Evolutionary conservation across 345 rosid genomes (phyloP).

Genomic region (Geranium rotundifolium): DNA sequence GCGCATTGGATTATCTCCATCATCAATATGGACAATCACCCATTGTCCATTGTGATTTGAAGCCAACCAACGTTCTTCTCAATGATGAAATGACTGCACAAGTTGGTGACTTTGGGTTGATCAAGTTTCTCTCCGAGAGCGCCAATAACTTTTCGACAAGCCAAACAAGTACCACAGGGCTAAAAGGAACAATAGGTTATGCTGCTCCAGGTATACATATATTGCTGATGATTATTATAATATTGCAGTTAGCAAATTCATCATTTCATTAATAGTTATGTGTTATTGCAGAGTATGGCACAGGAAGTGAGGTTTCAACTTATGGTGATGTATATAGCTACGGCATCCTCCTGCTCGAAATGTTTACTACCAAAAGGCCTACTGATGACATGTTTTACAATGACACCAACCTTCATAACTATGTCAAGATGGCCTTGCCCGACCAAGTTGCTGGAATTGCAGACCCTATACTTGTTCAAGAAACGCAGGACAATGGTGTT

Average conservation of each 20-base stretch:
- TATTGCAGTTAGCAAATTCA: neutral
- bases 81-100: slow-evolving; percentile 10
- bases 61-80: slow-evolving; percentile 15
- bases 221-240: neutral
- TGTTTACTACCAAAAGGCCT: slow-evolving; percentile 29
- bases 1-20: slow-evolving; percentile 16
- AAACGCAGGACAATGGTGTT: neutral
- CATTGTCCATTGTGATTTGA: slow-evolving; percentile 14
- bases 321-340: slow-evolving; percentile 27
- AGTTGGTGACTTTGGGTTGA: slow-evolving; percentile 14
- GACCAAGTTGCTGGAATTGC: neutral
- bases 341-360: slow-evolving; percentile 22
- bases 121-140: slow-evolving; percentile 7
- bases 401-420: slow-evolving; percentile 16
- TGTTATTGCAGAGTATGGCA: slow-evolving; percentile 25
- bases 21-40: slow-evolving; percentile 8
- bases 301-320: slow-evolving; percentile 24
- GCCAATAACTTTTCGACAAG: neutral
- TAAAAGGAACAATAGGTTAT: slow-evolving; percentile 33
- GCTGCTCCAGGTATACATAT: slow-evolving; percentile 26
- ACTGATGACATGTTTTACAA: slow-evolving; percentile 20
- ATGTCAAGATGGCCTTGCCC: slow-evolving; percentile 11
- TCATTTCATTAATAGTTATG: neutral
- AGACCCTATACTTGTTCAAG: slow-evolving; percentile 9
- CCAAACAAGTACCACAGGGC: slow-evolving; percentile 18